Conservation (phyloP, 2,329 filamentous ascomycete genomes). For the Aspergillus unguis region DNA sequence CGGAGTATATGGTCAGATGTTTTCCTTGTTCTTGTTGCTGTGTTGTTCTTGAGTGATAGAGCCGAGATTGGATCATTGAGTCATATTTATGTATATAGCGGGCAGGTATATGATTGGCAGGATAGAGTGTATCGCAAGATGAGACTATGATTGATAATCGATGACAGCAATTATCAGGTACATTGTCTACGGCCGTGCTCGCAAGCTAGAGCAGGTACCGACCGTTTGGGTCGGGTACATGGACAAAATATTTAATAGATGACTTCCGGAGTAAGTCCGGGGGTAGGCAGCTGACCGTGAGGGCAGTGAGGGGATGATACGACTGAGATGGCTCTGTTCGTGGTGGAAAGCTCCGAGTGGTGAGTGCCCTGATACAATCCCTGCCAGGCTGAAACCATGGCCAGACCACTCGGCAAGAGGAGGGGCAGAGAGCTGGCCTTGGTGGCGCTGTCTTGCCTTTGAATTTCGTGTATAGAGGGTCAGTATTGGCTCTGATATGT, state of each 20-base stretch:
- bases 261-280: neutral
- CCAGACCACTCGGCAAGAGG: neutral
- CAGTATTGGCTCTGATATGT: neutral
- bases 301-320: neutral
- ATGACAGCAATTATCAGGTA: neutral
- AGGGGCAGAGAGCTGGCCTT: neutral
- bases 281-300: neutral
- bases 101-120: no score
- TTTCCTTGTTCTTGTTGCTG: no score
- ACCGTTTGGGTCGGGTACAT: neutral
- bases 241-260: neutral
- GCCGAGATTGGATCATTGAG: no score
- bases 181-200: neutral
- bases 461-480: neutral
- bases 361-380: neutral
- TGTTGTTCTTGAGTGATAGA: no score
- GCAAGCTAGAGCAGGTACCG: conserved; percentile 5
- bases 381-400: conserved; percentile 4
- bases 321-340: neutral
- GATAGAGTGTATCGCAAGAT: no score
- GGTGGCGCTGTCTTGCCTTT: neutral
- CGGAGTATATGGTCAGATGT: no score
- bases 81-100: no score
- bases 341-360: neutral
- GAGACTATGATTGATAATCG: neutral